Evolutionary conservation across 768 basidiomycete genomes (phyloP).

Genomic region (Termitomyces titanicus): DNA sequence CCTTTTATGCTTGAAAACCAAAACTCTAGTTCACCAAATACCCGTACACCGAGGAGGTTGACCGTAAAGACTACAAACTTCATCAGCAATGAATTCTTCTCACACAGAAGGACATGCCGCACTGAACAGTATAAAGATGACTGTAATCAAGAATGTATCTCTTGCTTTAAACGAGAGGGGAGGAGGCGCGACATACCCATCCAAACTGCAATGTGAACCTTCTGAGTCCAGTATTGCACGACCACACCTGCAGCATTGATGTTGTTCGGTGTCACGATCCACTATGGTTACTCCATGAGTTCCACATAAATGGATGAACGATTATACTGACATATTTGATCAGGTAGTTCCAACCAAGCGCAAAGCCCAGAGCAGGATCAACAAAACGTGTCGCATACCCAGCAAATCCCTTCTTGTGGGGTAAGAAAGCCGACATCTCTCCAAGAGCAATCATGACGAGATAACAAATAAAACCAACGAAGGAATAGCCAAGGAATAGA

Average conservation of each 20-base stretch:
- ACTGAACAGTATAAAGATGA: conserved; percentile 59
- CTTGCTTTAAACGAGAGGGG: background rate
- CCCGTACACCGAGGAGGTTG: conserved; percentile 60
- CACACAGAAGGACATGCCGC: conserved; percentile 11
- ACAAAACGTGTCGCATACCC: conserved; percentile 64
- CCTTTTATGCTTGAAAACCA: conserved; percentile 74
- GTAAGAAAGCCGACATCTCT: conserved; percentile 49
- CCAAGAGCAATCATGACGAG: conserved; percentile 55
- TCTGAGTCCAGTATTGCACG: conserved; percentile 43
- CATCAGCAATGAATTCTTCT: background rate
- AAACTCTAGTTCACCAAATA: conserved; percentile 74
- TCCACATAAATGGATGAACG: background rate
- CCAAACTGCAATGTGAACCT: conserved; percentile 48
- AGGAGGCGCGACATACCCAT: conserved; percentile 40
- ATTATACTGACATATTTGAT: conserved; percentile 43
- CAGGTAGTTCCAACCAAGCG: conserved; percentile 62
- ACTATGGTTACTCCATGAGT: conserved; percentile 22
- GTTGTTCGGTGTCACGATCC: conserved; percentile 65
- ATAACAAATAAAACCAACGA: conserved; percentile 56
- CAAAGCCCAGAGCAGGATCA: conserved; percentile 67
- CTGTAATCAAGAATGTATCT: conserved; percentile 22
- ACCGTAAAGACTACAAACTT: conserved; percentile 41
- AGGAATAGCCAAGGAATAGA: conserved; percentile 34
- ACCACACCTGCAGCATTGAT: conserved; percentile 59
- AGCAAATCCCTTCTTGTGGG: conserved; percentile 58